phyloP scores from a whole-genome alignment of 2,329 filamentous ascomycete species.

The Parafenestella ontariensis region DNA sequence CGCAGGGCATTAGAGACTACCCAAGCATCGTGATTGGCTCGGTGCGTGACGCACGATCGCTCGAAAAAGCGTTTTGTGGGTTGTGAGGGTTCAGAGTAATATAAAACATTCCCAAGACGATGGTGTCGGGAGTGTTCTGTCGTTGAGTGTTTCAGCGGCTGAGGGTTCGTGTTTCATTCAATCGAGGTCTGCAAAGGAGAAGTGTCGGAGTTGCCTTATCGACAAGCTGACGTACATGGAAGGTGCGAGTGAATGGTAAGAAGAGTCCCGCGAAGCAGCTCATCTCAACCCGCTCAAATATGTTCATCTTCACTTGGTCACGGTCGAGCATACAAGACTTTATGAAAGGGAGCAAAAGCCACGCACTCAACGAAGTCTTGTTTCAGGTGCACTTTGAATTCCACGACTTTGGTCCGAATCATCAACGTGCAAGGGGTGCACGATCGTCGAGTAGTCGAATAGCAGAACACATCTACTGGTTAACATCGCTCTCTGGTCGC shows the following conservation, averaged over 20 bases:
- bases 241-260: not conserved
- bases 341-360: not conserved
- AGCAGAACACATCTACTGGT: not conserved
- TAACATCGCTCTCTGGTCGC: too few species aligned
- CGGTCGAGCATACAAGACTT: not conserved
- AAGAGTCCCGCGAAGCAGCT: not conserved
- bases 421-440: not conserved
- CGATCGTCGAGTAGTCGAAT: not conserved
- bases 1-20: constrained; percentile 4
- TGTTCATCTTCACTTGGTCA: not conserved
- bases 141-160: constrained; percentile 30
- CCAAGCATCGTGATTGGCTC: constrained; percentile 10
- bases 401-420: too few species aligned
- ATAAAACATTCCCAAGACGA: constrained; percentile 24
- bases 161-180: constrained; percentile 23
- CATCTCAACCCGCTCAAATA: not conserved
- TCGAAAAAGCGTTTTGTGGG: constrained; percentile 6
- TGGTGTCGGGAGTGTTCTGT: constrained; percentile 32
- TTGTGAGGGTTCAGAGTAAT: constrained; percentile 3
- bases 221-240: constrained; percentile 8
- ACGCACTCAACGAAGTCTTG: not conserved
- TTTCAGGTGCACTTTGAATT: too few species aligned
- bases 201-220: not conserved
- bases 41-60: constrained; percentile 4
- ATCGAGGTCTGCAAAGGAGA: not conserved